Evolutionary conservation across 768 basidiomycete genomes (phyloP).

Genomic region (Lentinula detonsa): DNA sequence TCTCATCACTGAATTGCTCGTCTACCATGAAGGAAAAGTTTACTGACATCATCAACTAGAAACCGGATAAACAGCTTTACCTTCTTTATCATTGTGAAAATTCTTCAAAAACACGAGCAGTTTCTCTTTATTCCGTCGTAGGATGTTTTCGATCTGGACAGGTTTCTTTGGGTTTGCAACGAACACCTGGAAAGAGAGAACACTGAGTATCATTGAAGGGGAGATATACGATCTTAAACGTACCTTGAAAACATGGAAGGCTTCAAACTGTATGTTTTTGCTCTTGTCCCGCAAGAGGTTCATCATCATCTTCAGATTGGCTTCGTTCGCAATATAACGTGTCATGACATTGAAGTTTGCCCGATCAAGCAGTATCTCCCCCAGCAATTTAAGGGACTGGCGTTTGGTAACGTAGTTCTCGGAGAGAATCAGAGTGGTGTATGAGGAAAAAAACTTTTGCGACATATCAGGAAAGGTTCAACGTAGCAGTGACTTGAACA

Average conservation of each 20-base stretch:
- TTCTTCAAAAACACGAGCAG: conserved; percentile 81
- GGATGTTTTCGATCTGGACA: conserved; percentile 85
- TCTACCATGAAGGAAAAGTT: conserved; percentile 39
- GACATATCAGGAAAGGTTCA: neutral
- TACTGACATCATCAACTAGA: neutral
- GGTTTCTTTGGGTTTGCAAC: conserved; percentile 99
- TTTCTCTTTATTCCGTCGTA: conserved; percentile 92
- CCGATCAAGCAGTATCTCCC: conserved; percentile 95
- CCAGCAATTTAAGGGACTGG: conserved; percentile 95
- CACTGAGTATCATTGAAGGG: neutral
- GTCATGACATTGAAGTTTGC: conserved; percentile 99
- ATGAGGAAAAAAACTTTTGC: conserved; percentile 88
- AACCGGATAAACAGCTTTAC: conserved; percentile 30
- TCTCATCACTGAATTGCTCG: conserved; percentile 97
- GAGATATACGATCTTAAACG: conserved; percentile 12
- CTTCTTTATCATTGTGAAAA: conserved; percentile 99
- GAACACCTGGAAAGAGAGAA: conserved; percentile 61
- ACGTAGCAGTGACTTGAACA: neutral
- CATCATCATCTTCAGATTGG: conserved; percentile 99
- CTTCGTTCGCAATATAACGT: conserved; percentile 89
- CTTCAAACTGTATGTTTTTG: conserved; percentile 99
- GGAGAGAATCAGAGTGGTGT: conserved; percentile 88
- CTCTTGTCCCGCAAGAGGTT: conserved; percentile 96
- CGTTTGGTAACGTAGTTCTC: conserved; percentile 99
- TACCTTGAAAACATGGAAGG: conserved; percentile 99